phyloP scores from a whole-genome alignment of 78 protist species.

The Creolimax fragrantissima region DNA sequence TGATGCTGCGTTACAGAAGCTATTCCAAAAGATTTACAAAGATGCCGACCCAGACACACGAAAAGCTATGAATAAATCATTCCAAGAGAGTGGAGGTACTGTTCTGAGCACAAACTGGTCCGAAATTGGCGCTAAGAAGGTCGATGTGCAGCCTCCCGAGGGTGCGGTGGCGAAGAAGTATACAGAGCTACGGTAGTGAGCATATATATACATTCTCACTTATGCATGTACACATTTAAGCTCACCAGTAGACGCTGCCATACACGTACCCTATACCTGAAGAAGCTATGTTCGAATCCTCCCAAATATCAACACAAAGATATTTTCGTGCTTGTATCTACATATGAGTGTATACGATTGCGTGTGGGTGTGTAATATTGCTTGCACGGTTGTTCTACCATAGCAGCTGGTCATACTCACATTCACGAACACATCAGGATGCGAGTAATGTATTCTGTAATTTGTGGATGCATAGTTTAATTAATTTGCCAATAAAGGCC shows the following conservation, averaged over 20 bases:
- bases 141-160: conserved; percentile 35
- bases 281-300: not conserved
- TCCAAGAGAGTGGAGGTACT: conserved; percentile 66
- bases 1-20: conserved; percentile 45
- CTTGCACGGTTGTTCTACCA: not conserved
- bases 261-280: no score
- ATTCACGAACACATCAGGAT: no score
- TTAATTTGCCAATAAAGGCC: not conserved
- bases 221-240: not conserved
- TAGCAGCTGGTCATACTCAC: no score
- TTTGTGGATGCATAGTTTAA: not conserved
- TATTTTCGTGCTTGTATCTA: not conserved
- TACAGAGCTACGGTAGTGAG: not conserved
- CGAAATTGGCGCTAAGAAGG: conserved; percentile 50
- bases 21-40: conserved; percentile 50
- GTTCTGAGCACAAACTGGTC: conserved; percentile 77
- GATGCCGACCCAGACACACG: conserved; percentile 18
- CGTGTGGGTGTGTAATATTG: not conserved
- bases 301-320: not conserved
- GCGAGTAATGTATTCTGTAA: not conserved
- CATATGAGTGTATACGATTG: not conserved
- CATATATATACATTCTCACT: not conserved
- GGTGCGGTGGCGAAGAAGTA: conserved; percentile 36
- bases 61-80: conserved; percentile 73
- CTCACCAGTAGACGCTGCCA: not conserved